Percentiles rank a stretch among this genome's conserved stretches.
Conservation (phyloP, 2,329 filamentous ascomycete species). For the Thielaviopsis punctulata region DNA sequence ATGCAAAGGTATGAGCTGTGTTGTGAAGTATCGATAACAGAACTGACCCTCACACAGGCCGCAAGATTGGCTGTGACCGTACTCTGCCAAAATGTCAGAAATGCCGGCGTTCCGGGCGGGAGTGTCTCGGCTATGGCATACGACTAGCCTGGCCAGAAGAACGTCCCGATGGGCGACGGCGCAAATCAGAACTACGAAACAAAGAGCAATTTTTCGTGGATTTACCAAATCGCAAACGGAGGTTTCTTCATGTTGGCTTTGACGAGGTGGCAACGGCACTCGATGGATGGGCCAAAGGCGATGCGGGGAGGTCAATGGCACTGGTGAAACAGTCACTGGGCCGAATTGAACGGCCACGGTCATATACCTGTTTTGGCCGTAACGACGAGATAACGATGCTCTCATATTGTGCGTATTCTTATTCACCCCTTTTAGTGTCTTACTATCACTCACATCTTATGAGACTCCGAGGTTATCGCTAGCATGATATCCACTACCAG, state of each 20-base stretch:
- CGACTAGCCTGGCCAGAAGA: constrained; percentile 29
- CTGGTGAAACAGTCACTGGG: background rate
- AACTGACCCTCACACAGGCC: constrained; percentile 19
- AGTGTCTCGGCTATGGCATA: constrained; percentile 27
- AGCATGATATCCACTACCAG: constrained; percentile 30
- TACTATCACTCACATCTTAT: background rate
- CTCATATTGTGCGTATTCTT: constrained; percentile 2
- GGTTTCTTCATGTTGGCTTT: constrained; percentile 21
- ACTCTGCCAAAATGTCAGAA: constrained; percentile 26
- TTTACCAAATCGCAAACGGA: constrained; percentile 15
- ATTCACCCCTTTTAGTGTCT: background rate
- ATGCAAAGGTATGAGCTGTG: constrained; percentile 2
- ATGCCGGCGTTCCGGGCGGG: constrained; percentile 24
- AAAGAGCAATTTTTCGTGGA: constrained; percentile 20
- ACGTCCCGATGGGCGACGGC: constrained; percentile 26
- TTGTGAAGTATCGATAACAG: background rate
- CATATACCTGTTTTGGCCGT: background rate
- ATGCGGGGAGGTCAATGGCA: background rate
- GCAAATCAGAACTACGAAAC: constrained; percentile 16
- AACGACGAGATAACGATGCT: background rate
- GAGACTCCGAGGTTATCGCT: constrained; percentile 24
- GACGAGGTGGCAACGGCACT: constrained; percentile 18
- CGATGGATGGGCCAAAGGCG: background rate
- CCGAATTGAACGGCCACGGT: background rate
- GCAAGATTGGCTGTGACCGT: constrained; percentile 31